Evolutionary conservation across 176 grass and related monocot species (phyloP), one percentile per base, ranked within the genome.

Genomic region (Avena insularis): DNA sequence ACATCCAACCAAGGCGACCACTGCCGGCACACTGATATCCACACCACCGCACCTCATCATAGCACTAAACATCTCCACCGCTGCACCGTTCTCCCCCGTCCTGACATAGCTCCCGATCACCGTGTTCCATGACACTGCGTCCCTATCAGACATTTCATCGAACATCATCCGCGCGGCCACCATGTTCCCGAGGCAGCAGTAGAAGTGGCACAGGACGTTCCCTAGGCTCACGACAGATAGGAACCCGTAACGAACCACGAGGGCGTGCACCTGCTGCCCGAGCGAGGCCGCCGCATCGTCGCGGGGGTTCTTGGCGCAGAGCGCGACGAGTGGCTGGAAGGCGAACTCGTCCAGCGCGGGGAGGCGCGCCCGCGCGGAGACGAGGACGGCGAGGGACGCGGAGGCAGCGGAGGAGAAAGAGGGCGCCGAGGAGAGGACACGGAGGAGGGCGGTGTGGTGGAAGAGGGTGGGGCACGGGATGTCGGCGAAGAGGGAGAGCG

Each of bases 131-230:
- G 87, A 91, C 15, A 92, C 62, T 12, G 43, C 83, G 16, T 91
- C 85, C 70, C 29, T 70, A 7, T 59, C 14, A 16, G 13, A 36
- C 66, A 95, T 89, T 92, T 85, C 91, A 1, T 89, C 91, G 84
- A 91, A 95, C 71, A 87, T 0, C 45, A 56, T 80, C 49, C 84
- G 77, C 43, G 84, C 89, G 17, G 80, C 72, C 0, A 1, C 81
- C 62, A 69, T 60, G 63, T 12, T 14, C 10, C 80, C 81, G 1
- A 87, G 58, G 23, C 82, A 14, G 84, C 80, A 76, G 72, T 95
- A 95, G 29, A 92, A 86, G 5, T 92, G 90, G 82, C 86, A 89
- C 58, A 94, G 66, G 16, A 75, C 88, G 68, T 94, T 94, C 17
- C 87, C 68, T 10, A 94, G 81, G 78, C 80, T 85, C 7, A 89